Evolutionary conservation across 2,329 filamentous ascomycete species (phyloP).

Genomic region (Shiraia bambusicola): DNA sequence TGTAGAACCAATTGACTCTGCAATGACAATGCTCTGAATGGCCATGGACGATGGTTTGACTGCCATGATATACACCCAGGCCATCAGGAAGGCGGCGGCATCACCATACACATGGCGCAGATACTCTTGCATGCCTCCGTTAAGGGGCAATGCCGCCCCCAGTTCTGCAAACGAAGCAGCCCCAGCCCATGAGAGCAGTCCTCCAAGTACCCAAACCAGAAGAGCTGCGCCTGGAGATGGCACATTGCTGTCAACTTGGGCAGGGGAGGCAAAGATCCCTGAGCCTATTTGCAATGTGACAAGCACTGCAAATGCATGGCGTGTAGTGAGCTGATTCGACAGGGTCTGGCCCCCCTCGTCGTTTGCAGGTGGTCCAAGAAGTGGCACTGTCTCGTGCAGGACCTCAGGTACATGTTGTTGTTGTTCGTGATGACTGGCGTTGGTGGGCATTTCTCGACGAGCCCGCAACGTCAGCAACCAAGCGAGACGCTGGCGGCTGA

Average conservation of each 20-base stretch:
- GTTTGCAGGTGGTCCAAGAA: slow-evolving; percentile 23
- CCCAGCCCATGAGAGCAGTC: slow-evolving; percentile 64
- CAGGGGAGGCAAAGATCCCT: slow-evolving; percentile 66
- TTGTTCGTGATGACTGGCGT: slow-evolving; percentile 4
- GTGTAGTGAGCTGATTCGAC: slow-evolving; percentile 38
- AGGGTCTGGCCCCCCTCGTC: slow-evolving; percentile 8
- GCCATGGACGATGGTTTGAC: slow-evolving; percentile 66
- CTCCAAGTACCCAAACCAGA: slow-evolving; percentile 62
- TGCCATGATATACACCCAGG: slow-evolving; percentile 66
- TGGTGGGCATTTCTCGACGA: slow-evolving; percentile 1
- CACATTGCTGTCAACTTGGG: slow-evolving; percentile 63
- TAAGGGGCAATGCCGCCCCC: slow-evolving; percentile 63
- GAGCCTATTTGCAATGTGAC: slow-evolving; percentile 66
- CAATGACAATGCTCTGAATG: slow-evolving; percentile 65
- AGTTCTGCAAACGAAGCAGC: slow-evolving; percentile 64
- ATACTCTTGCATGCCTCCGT: slow-evolving; percentile 66
- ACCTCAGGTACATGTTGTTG: slow-evolving; percentile 10
- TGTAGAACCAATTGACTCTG: slow-evolving; percentile 52
- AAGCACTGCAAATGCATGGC: slow-evolving; percentile 57
- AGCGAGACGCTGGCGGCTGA: too few species aligned
- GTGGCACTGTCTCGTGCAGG: slow-evolving; percentile 27
- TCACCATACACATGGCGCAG: slow-evolving; percentile 63
- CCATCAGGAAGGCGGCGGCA: slow-evolving; percentile 62
- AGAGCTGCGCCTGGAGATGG: slow-evolving; percentile 62
- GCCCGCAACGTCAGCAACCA: too few species aligned